Base-by-base conservation (phyloP, 2,329 filamentous ascomycete genomes). In the Elsinoe arachidis region DNA sequence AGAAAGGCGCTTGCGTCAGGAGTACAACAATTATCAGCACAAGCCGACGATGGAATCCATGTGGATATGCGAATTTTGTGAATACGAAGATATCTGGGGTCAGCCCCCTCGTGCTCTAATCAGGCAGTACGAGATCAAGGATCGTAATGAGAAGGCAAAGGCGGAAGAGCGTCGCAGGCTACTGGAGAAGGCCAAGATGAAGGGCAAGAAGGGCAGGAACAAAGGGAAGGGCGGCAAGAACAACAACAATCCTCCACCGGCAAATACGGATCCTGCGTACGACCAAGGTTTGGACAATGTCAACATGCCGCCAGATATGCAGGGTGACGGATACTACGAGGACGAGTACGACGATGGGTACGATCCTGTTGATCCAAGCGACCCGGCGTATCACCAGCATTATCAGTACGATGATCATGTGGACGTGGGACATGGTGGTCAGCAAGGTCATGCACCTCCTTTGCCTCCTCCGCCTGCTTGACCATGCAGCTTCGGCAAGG, bases 31-130 rank as follows among this genome's bases (percentile, higher is more conserved):
- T 69, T 83, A 82, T 61, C 84, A 87, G 65, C 85, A 88, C 65
- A 86, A 88, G 1, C 87, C 87, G 0, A 75, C 73, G 15, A 69
- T 75, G 1, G 86, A 89, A 62, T 88, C 96, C 60, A 81, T 90
- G 53, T 97, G 91, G 88, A 90, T 97, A 47, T 99, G 93, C 73
- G 89, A 96, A 67, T 97, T 97, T 69, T 99, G 93, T 76, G 93
- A 99, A 71, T 99, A 96, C 68, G 92, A 97, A 72, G 83, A 84
- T 55, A 96, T 99, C 52, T 97, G 96, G 69, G 92, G 92, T n/a
- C 80, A 80, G 55, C 88, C 88, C 2, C 93, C 93, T 0, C 80
- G 83, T 64, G 90, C 90, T 52, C 75, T 99, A 56, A 95, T 97
- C 61, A 83, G 88, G 39, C 84, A 90, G 61, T 99, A 97, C 68